phyloP scores from a whole-genome alignment of 768 basidiomycete species.

The Russula abietina region DNA sequence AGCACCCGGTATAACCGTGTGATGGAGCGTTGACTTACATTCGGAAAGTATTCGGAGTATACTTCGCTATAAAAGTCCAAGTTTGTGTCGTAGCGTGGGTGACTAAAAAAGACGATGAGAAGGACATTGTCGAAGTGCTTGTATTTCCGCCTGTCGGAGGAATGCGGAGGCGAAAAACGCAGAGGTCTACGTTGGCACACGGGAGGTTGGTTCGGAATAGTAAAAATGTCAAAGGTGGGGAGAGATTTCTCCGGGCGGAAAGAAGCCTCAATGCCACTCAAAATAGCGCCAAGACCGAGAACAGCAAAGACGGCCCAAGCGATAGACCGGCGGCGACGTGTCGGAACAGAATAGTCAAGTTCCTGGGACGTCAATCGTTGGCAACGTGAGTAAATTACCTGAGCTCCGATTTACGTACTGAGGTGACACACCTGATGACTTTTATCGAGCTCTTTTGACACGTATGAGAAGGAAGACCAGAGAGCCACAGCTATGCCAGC shows the following conservation, averaged over 20 bases:
- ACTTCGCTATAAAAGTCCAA: conserved; percentile 43
- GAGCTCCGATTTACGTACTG: neutral
- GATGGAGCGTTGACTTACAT: conserved; percentile 32
- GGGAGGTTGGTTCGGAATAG: neutral
- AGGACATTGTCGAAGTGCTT: conserved; percentile 39
- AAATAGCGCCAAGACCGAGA: conserved; percentile 16
- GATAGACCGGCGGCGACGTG: conserved; percentile 11
- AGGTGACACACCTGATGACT: conserved; percentile 18
- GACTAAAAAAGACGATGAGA: conserved; percentile 47
- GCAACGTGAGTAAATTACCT: neutral
- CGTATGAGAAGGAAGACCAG: conserved; percentile 24
- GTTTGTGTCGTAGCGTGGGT: conserved; percentile 42
- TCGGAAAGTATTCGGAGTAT: conserved; percentile 45
- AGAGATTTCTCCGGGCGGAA: neutral
- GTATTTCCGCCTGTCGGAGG: conserved; percentile 28
- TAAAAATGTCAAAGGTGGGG: conserved; percentile 8
- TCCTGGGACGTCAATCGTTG: conserved; percentile 10
- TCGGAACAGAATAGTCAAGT: conserved; percentile 10
- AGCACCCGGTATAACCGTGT: neutral
- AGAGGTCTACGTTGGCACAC: conserved; percentile 28
- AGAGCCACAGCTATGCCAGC: conserved; percentile 27
- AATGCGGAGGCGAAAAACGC: conserved; percentile 18
- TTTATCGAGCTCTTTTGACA: conserved; percentile 19
- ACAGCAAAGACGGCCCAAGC: conserved; percentile 4
- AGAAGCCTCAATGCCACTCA: conserved; percentile 5